Percentiles rank a stretch among this genome's conserved stretches.
phyloP scores from a whole-genome alignment of 768 basidiomycete genomes.

The Mycena polygramma region DNA sequence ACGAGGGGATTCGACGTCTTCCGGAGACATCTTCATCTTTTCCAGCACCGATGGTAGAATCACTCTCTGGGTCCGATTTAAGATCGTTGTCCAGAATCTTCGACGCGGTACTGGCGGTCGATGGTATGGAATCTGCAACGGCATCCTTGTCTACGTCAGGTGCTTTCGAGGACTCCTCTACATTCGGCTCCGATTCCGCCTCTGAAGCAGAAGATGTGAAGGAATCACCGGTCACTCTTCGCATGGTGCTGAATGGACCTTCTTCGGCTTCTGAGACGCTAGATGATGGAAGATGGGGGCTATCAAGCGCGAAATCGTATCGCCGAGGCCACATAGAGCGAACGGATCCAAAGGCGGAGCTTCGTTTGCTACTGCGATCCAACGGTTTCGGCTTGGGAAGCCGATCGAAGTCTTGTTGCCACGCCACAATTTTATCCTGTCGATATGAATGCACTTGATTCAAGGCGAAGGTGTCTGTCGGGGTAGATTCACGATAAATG shows the following conservation, averaged over 20 bases:
- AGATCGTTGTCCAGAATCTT: slow-evolving; percentile 23
- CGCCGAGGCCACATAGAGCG: slow-evolving; percentile 79
- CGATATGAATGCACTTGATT: slow-evolving; percentile 88
- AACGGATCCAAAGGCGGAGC: slow-evolving; percentile 77
- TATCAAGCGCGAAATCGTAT: slow-evolving; percentile 69
- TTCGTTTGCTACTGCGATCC: slow-evolving; percentile 65
- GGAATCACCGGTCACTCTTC: slow-evolving; percentile 67
- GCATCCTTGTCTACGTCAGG: slow-evolving; percentile 5
- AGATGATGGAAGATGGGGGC: slow-evolving; percentile 69
- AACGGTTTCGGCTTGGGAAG: slow-evolving; percentile 78
- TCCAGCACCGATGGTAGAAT: slow-evolving; percentile 84
- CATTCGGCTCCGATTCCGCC: slow-evolving; percentile 58
- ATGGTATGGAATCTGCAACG: not conserved
- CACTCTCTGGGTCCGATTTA: slow-evolving; percentile 81
- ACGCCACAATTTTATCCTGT: slow-evolving; percentile 96
- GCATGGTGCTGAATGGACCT: slow-evolving; percentile 53
- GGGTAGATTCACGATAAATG: slow-evolving; percentile 83
- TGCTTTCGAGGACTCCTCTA: slow-evolving; percentile 34
- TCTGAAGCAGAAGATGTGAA: slow-evolving; percentile 78
- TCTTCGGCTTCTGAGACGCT: slow-evolving; percentile 85
- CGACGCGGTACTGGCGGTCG: slow-evolving; percentile 26
- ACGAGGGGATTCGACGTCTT: slow-evolving; percentile 36
- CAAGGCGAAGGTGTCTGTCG: slow-evolving; percentile 89
- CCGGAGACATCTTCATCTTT: slow-evolving; percentile 47
- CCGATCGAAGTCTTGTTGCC: slow-evolving; percentile 93